A percentile compares a stretch with the other conserved stretches of the same genome.
These are phyloP conservation scores for Salix suchowensis DNA, from an alignment of 345 rosid genomes.

Conservation along the genomic window DNA sequence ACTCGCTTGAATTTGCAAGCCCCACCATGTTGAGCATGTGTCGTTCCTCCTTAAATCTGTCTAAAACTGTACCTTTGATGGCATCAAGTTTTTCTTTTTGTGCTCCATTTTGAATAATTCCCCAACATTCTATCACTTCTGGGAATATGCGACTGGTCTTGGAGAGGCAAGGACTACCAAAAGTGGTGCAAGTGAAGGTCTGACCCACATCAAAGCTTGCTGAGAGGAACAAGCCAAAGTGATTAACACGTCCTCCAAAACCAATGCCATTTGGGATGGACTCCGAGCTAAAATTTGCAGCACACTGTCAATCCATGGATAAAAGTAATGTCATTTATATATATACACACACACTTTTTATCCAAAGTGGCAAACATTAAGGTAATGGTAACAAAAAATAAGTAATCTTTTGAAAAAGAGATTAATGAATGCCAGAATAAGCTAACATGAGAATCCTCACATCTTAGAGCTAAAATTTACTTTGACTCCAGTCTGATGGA, in stretches of 20 bases:
- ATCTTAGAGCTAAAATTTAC: too few species aligned
- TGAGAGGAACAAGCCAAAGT: constrained; percentile 73
- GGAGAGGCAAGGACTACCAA: constrained; percentile 75
- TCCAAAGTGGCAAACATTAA: too few species aligned
- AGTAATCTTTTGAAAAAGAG: too few species aligned
- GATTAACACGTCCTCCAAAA: constrained; percentile 71
- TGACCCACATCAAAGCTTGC: constrained; percentile 80
- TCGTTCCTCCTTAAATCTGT: constrained; percentile 82
- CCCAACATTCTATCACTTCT: constrained; percentile 90
- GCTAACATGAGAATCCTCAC: too few species aligned
- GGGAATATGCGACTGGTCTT: constrained; percentile 46
- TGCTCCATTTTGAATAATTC: constrained; percentile 36
- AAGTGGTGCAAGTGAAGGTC: constrained; percentile 65
- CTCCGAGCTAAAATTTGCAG: constrained; percentile 76
- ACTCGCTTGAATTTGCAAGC: constrained; percentile 68
- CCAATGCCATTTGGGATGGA: constrained; percentile 92
- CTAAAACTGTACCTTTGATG: constrained; percentile 49
- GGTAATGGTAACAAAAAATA: too few species aligned
- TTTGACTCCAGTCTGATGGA: too few species aligned
- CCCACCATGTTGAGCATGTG: constrained; percentile 90
- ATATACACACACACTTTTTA: not conserved
- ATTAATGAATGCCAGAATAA: too few species aligned
- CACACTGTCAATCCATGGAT: constrained; percentile 54
- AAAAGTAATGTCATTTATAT: constrained; percentile 1
- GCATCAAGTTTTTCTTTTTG: constrained; percentile 41